Evolutionary conservation across 805 yeast species (phyloP), one percentile per base, ranked within the genome.

Genomic region (Candida stauntonica): DNA sequence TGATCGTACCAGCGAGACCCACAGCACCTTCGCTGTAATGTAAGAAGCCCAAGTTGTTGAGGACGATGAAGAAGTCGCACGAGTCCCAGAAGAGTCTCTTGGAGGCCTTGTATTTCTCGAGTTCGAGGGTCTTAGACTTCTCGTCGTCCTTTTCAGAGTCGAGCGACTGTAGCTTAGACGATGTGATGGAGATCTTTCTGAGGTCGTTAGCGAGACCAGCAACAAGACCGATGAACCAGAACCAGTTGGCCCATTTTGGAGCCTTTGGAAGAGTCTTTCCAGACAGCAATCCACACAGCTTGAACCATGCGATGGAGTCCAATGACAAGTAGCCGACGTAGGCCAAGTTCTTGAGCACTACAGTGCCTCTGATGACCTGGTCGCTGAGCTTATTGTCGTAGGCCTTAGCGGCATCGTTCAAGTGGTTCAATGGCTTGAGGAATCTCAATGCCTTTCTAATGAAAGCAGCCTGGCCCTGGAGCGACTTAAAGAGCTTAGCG

Each of bases 371-470:
- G 50, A 67, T 47, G 18, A 77, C 62, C 9, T 74, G 73, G 58
- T 83, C 91, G 36, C 73, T 58, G 31, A 87, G 72, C 66, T 84
- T 81, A 62, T 86, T 79, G 55, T 79, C 85, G 51, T 68, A 73
- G 12, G 85, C 73, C 46, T 73, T 70, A 3, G 83, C 69, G 5
- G 89, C 85, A n/a, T 76, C 72, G 51, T 79, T 78, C 38, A 85
- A 55, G 57, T 82, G 87, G 52, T 70, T 71, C 53, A 89, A 64
- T 1, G 95, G 95, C 63, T 88, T 89, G 46, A 87, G 75, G 55
- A 82, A 78, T 55, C 97, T 76, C 68, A 89, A 64, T 17, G 88
- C 80, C 66, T 91, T 91, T 60, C 98, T 79, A 46, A 86, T 71
- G 42, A 81, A 60, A 2, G 86, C 73, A 21, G 86, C 72, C 47